Evolutionary conservation across 345 rosid species (phyloP).

Genomic region (Eutrema japonicum): DNA sequence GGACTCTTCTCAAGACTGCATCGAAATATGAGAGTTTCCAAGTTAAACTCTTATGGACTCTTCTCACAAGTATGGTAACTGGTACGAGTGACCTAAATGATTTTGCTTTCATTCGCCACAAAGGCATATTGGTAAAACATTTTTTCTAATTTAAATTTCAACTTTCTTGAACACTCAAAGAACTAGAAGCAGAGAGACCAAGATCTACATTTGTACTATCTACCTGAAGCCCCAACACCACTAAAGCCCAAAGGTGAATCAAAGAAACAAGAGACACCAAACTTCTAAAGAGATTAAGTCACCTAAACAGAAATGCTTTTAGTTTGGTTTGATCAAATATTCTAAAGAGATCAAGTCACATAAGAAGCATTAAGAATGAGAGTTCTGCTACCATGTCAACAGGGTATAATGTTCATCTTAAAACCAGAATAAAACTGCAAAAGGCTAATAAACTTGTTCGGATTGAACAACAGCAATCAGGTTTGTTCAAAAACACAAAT

Average conservation of each 20-base stretch:
- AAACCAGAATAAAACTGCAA: too few relatives aligned
- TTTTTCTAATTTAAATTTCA: background rate
- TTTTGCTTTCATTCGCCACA: background rate
- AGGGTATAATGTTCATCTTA: too few relatives aligned
- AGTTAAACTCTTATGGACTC: background rate
- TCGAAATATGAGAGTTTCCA: background rate
- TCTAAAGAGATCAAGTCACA: too few relatives aligned
- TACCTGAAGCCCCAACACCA: background rate
- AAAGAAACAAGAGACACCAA: conserved; percentile 19
- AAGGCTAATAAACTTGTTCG: too few relatives aligned
- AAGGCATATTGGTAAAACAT: background rate
- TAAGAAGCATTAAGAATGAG: too few relatives aligned
- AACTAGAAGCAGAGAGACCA: conserved; percentile 15
- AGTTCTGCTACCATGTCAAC: too few relatives aligned
- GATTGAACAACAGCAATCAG: too few relatives aligned
- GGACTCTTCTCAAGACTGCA: background rate
- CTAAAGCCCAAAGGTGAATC: background rate
- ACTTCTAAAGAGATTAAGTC: conserved; percentile 8
- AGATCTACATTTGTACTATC: conserved; percentile 7
- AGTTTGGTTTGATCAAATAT: background rate
- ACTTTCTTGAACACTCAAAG: background rate
- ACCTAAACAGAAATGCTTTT: conserved; percentile 9
- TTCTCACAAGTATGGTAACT: too few relatives aligned
- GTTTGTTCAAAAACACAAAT: too few relatives aligned
- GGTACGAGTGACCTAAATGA: background rate